phyloP scores from a whole-genome alignment of 345 rosid species.

The Eucalyptus guilfoylei region DNA sequence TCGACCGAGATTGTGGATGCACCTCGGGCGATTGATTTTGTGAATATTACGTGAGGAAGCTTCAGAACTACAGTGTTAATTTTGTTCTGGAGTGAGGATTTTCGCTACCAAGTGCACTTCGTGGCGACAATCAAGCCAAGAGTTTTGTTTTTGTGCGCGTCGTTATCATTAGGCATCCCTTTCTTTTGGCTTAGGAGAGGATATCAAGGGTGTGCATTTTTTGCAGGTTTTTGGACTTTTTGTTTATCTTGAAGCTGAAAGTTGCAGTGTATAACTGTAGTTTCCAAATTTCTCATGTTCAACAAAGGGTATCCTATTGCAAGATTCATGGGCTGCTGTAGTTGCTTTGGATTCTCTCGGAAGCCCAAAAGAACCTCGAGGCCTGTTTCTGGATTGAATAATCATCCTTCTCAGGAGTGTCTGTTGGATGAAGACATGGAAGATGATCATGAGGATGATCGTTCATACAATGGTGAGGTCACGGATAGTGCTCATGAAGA shows the following conservation, averaged over 20 bases:
- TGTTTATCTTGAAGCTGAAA: not conserved
- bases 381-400: slow-evolving; percentile 19
- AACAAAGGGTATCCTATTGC: slow-evolving; percentile 40
- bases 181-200: not conserved
- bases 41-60: not conserved
- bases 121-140: not conserved
- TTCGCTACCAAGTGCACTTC: not conserved
- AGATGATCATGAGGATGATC: slow-evolving; percentile 26
- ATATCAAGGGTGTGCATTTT: not conserved
- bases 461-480: slow-evolving; percentile 41
- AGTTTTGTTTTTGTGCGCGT: not conserved
- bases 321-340: slow-evolving; percentile 75
- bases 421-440: slow-evolving; percentile 56
- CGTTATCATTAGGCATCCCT: not conserved
- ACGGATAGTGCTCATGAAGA: slow-evolving; percentile 43
- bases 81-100: not conserved
- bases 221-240: slow-evolving; percentile 14
- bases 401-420: slow-evolving; percentile 30
- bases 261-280: not conserved
- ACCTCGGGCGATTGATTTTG: not conserved
- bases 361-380: slow-evolving; percentile 1
- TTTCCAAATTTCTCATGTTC: slow-evolving; percentile 31
- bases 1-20: not conserved
- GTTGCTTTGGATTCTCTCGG: slow-evolving; percentile 67
- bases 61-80: not conserved